phyloP scores from a whole-genome alignment of 805 yeast genomes.

The Metschnikowia proteae region DNA sequence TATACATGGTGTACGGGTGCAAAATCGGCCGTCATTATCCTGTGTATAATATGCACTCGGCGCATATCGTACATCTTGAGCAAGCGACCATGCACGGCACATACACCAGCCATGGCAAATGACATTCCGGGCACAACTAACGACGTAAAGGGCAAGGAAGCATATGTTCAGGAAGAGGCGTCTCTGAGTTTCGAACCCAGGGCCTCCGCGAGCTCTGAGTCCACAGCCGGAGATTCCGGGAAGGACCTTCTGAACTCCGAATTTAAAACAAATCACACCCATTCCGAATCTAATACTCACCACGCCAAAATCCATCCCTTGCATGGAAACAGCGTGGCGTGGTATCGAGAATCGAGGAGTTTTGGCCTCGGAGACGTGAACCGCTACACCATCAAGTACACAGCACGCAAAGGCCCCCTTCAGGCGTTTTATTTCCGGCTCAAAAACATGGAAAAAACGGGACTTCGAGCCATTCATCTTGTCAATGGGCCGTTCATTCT shows the following conservation, averaged over 20 bases:
- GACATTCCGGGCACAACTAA: slow-evolving; percentile 1
- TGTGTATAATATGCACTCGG: neutral
- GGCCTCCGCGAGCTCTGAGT: neutral
- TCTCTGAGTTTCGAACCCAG: neutral
- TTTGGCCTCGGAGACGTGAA: slow-evolving; percentile 38
- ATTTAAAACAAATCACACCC: neutral
- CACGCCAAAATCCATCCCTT: neutral
- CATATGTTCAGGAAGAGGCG: neutral
- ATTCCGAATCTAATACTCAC: neutral
- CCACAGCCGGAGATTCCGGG: neutral
- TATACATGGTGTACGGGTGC: neutral
- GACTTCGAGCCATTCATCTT: slow-evolving; percentile 39
- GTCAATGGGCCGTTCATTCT: slow-evolving; percentile 42
- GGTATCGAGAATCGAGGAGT: slow-evolving; percentile 36
- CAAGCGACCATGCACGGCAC: neutral
- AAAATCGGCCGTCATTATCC: neutral
- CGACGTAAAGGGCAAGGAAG: neutral
- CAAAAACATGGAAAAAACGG: slow-evolving; percentile 36
- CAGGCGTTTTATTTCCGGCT: slow-evolving; percentile 30
- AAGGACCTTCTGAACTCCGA: neutral
- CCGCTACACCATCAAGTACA: slow-evolving; percentile 31
- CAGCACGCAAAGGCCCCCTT: neutral
- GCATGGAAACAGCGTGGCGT: slow-evolving; percentile 13
- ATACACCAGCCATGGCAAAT: slow-evolving; percentile 1
- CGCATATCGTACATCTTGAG: neutral